Conservation (phyloP, 768 basidiomycete genomes). For the Kwoniella heveanensis region DNA sequence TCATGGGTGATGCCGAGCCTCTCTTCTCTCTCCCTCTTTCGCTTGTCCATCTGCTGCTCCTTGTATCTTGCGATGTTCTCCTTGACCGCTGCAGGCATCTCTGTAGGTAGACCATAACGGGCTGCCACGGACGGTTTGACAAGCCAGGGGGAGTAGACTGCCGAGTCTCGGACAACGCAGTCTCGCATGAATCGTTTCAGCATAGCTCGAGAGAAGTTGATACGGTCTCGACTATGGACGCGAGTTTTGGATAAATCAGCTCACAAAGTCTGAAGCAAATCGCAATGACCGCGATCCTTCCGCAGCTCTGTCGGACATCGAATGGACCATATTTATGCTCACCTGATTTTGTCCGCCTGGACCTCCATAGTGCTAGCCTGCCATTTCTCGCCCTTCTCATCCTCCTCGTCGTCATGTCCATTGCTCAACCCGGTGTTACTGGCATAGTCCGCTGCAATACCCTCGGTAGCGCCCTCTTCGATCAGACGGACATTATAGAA, state of each 20-base stretch:
- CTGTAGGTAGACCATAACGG: conserved; percentile 77
- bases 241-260: not conserved
- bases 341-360: conserved; percentile 78
- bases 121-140: conserved; percentile 83
- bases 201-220: conserved; percentile 95
- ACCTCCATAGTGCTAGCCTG: conserved; percentile 78
- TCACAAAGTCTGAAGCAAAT: not conserved
- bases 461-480: conserved; percentile 41
- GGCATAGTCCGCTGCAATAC: conserved; percentile 34
- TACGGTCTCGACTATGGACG: conserved; percentile 77
- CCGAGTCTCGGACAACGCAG: conserved; percentile 87
- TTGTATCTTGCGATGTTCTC: conserved; percentile 76
- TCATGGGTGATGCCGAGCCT: conserved; percentile 32
- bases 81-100: conserved; percentile 83
- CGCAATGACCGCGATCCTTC: too few relatives aligned
- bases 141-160: conserved; percentile 92
- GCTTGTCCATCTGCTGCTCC: conserved; percentile 86
- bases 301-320: too few relatives aligned
- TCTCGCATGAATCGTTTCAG: conserved; percentile 94
- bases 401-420: conserved; percentile 32
- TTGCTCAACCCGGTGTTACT: conserved; percentile 30
- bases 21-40: conserved; percentile 67
- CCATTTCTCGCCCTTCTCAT: conserved; percentile 46
- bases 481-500: conserved; percentile 85
- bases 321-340: conserved; percentile 37